These are phyloP conservation scores for Chlamydomonas urium DNA, from an alignment of 139 green algal species.

Conservation along the genomic window DNA sequence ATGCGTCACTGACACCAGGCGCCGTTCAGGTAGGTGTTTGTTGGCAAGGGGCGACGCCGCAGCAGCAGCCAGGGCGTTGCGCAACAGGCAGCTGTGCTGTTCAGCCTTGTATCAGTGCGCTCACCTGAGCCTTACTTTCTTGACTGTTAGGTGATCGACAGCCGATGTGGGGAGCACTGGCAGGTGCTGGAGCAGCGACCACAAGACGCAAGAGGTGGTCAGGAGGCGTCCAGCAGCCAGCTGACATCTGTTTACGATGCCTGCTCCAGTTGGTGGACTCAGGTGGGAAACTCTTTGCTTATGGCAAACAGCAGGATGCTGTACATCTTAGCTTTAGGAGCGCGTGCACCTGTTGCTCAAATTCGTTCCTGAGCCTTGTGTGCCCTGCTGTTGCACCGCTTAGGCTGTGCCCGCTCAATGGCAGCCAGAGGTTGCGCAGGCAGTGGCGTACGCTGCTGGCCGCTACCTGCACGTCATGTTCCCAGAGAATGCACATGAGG, in stretches of 20 bases:
- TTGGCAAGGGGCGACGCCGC: neutral
- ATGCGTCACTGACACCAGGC: constrained; percentile 39
- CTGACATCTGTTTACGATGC: constrained; percentile 75
- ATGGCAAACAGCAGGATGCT: neutral
- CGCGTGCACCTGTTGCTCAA: too few relatives aligned
- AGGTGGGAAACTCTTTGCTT: too few relatives aligned
- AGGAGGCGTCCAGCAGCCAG: neutral
- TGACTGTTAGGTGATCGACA: constrained; percentile 70
- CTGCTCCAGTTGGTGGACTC: constrained; percentile 96
- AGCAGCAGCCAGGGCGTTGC: neutral
- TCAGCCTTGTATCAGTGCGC: neutral
- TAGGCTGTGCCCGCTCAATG: constrained; percentile 53
- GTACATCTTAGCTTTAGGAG: constrained; percentile 1
- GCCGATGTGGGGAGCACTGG: constrained; percentile 76
- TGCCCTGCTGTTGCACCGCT: too few relatives aligned
- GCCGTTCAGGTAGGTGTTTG: constrained; percentile 10
- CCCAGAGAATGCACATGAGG: constrained; percentile 67
- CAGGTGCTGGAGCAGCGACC: constrained; percentile 11
- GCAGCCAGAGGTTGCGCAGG: constrained; percentile 58
- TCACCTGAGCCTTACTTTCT: neutral
- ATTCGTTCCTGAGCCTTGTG: too few relatives aligned
- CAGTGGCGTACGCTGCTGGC: constrained; percentile 62
- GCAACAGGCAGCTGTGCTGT: too few relatives aligned
- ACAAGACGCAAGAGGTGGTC: neutral
- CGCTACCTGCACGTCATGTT: constrained; percentile 96